Evolutionary conservation across 2,329 filamentous ascomycete species (phyloP).

Genomic region (Aureobasidium pullulans): DNA sequence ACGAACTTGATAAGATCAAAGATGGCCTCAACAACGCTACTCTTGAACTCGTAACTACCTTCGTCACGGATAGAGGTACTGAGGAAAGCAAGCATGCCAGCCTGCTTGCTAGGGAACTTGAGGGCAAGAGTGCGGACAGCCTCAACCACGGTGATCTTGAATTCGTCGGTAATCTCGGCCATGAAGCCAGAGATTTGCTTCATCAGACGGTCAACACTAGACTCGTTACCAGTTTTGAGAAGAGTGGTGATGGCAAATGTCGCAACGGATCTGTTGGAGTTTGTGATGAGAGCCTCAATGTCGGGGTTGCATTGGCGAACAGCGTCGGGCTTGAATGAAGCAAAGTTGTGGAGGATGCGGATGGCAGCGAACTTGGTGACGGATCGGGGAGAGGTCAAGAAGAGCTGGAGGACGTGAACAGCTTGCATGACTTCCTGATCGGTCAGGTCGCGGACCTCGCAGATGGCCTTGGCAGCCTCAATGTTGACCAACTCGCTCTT

Average conservation of each 20-base stretch:
- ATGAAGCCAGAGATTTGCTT: conserved; percentile 98
- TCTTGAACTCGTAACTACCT: conserved; percentile 97
- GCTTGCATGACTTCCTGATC: conserved; percentile 87
- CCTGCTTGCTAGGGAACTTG: conserved; percentile 97
- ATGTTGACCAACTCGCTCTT: conserved; percentile 99
- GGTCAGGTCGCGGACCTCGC: conserved; percentile 85
- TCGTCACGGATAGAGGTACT: conserved; percentile 95
- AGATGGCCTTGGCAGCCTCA: conserved; percentile 96
- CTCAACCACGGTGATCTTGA: conserved; percentile 99
- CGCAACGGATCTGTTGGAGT: conserved; percentile 93
- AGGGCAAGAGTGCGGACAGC: conserved; percentile 92
- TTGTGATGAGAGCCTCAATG: conserved; percentile 93
- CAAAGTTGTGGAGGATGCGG: conserved; percentile 91
- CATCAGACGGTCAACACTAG: conserved; percentile 93
- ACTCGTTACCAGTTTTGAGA: conserved; percentile 96
- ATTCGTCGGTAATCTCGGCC: conserved; percentile 98
- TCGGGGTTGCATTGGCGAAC: conserved; percentile 94
- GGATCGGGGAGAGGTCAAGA: conserved; percentile 88
- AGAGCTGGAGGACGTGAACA: conserved; percentile 90
- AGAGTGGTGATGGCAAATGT: conserved; percentile 98
- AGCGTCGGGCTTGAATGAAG: conserved; percentile 88
- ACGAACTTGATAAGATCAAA: conserved; percentile 99
- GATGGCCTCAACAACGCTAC: conserved; percentile 96
- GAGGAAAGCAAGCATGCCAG: conserved; percentile 93
- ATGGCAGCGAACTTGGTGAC: conserved; percentile 98